Percentiles rank a stretch among this genome's conserved stretches.
phyloP scores from a whole-genome alignment of 179 eudicot species.

The Silene vulgaris region DNA sequence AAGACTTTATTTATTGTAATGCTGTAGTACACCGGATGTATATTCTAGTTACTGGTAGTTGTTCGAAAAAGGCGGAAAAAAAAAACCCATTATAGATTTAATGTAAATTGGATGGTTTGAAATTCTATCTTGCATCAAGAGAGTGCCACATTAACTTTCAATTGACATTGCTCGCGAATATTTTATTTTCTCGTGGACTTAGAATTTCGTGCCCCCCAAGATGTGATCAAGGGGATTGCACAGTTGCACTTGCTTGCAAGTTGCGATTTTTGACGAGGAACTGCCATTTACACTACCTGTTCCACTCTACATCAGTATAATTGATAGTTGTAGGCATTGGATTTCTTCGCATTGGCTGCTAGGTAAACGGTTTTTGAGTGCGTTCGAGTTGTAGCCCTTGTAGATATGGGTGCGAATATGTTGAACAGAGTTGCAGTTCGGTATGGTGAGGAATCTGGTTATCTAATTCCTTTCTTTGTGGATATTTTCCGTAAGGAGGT shows the following conservation, averaged over 20 bases:
- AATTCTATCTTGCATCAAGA: not conserved
- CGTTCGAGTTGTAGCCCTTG: not conserved
- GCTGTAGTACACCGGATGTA: too few relatives aligned
- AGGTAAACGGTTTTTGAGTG: not conserved
- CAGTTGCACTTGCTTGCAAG: slow-evolving; percentile 1
- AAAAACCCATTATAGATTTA: not conserved
- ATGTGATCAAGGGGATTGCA: not conserved
- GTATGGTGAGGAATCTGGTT: not conserved
- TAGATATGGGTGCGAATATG: not conserved
- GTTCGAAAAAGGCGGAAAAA: not conserved
- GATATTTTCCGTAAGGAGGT: not conserved
- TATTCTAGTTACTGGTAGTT: too few relatives aligned
- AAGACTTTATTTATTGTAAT: too few relatives aligned
- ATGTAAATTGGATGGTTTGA: not conserved
- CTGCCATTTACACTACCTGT: not conserved
- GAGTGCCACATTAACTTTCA: not conserved
- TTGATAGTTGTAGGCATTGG: not conserved
- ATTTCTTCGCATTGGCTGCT: not conserved
- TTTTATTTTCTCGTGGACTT: not conserved
- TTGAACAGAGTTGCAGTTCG: not conserved
- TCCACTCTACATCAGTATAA: not conserved
- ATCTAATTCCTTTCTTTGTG: not conserved
- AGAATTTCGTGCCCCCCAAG: not conserved
- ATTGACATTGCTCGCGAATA: not conserved
- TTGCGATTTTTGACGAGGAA: not conserved